Evolutionary conservation across 768 basidiomycete species (phyloP), one percentile per base, ranked within the genome.

Genomic region (Lentinus brumalis): DNA sequence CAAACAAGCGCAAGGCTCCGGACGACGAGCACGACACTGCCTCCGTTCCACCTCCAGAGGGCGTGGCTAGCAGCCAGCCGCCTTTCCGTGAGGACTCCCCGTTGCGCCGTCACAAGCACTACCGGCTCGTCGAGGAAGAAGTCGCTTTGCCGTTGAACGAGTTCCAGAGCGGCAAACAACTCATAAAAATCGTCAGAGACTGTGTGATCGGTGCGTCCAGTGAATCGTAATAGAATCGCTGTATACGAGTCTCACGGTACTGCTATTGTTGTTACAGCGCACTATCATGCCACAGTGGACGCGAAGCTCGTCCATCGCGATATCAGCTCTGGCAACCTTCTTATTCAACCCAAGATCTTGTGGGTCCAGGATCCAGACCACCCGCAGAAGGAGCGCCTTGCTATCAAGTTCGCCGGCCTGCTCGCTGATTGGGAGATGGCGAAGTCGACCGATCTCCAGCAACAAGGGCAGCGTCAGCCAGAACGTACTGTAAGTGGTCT

Each of bases 351-450:
- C 15, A 44, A 21, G 12, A 9, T 53, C 11, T 8, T 9, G 1
- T 7, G 31, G 6, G 35, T 35, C 35, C 6, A 35, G 35, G 35
- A 35, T 35, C 35, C 35, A 18, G 12, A 38, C 14, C 7, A n/a
- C 4, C 42, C n/a, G 38, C 26, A 12, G 0, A 18, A 15, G 18
- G 30, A 7, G 3, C 16, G 1, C 0, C 1, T 16, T 9, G 7
- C 6, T 6, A 9, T 61, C 10, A 18, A 18, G 7, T 41, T 54
- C 44, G 12, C 30, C 4, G 60, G 60, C 3, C 21, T 61, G 1
- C 60, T 61, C 50, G 42, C 21, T 5, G 60, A 61, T 38, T 57
- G 60, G 60, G 60, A 61, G 26, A 29, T 52, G 44, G 44, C 55
- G 16, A 52, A 47, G n/a, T 21, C 15, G 9, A 14, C 46, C 11